Conservation (phyloP, 179 eudicot genomes). For the Spergularia azorica region DNA sequence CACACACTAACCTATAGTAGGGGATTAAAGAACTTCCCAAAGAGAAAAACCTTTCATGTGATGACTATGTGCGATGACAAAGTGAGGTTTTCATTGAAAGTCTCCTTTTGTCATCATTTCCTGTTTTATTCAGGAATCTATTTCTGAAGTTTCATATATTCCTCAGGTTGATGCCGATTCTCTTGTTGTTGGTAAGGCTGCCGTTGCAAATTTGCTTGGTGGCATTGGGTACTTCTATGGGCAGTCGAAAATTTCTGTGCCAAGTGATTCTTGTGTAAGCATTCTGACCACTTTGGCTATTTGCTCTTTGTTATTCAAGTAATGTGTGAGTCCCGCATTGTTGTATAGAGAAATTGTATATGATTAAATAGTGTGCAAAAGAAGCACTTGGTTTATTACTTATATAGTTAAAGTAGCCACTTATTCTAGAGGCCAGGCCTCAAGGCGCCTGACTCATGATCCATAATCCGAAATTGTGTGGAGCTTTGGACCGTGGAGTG, state of each 20-base stretch:
- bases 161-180: conserved; percentile 69
- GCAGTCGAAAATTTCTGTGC: conserved; percentile 83
- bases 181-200: conserved; percentile 64
- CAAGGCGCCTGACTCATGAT: too few relatives aligned
- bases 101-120: conserved; percentile 3
- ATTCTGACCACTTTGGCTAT: not conserved
- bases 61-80: not conserved
- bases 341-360: too few relatives aligned
- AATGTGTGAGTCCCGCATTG: not conserved
- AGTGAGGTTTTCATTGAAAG: not conserved
- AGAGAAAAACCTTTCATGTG: too few relatives aligned
- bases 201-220: conserved; percentile 82
- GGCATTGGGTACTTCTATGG: conserved; percentile 98
- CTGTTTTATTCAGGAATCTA: not conserved
- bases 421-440: too few relatives aligned
- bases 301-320: not conserved
- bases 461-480: too few relatives aligned
- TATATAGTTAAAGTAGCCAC: too few relatives aligned
- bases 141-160: conserved; percentile 19
- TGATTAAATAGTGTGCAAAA: too few relatives aligned
- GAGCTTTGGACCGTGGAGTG: too few relatives aligned
- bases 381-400: too few relatives aligned
- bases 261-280: conserved; percentile 64
- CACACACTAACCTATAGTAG: too few relatives aligned
- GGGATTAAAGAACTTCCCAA: too few relatives aligned